Evolutionary conservation across 768 basidiomycete genomes (phyloP).

Genomic region (Boletales sp.): DNA sequence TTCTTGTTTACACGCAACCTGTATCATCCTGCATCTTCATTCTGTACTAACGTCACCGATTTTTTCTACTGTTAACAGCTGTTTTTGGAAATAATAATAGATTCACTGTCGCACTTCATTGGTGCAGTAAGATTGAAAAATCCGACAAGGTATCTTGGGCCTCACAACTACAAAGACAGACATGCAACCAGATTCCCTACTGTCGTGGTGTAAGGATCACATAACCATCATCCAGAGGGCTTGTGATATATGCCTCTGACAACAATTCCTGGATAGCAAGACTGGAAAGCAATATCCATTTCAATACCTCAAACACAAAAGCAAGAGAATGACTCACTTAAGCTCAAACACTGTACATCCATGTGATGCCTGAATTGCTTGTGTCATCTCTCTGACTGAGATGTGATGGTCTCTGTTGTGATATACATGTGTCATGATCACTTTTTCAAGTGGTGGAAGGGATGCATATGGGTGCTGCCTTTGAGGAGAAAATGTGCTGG

Average conservation of each 20-base stretch:
- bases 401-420: conserved; percentile 3
- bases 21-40: conserved; percentile 21
- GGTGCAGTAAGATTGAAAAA: too few species aligned
- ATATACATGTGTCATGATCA: conserved; percentile 17
- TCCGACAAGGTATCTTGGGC: too few species aligned
- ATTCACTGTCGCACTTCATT: too few species aligned
- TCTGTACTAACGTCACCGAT: conserved; percentile 8
- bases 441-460: conserved; percentile 16
- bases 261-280: conserved; percentile 19
- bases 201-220: conserved; percentile 28
- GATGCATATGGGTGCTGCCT: conserved; percentile 15
- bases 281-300: conserved; percentile 4
- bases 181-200: conserved; percentile 1
- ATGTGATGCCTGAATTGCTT: conserved; percentile 5
- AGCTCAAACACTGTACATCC: conserved; percentile 21
- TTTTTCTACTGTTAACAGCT: neutral
- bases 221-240: conserved; percentile 26
- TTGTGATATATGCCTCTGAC: conserved; percentile 29
- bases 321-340: conserved; percentile 11
- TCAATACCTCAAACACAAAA: neutral
- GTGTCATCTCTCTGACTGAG: conserved; percentile 12
- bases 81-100: too few species aligned
- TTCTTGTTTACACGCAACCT: conserved; percentile 10
- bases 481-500: conserved; percentile 20
- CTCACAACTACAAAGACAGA: too few species aligned